These are phyloP conservation scores for Dorcoceras hygrometricum DNA, from an alignment of 257 asterid species.

Conservation along the genomic window DNA sequence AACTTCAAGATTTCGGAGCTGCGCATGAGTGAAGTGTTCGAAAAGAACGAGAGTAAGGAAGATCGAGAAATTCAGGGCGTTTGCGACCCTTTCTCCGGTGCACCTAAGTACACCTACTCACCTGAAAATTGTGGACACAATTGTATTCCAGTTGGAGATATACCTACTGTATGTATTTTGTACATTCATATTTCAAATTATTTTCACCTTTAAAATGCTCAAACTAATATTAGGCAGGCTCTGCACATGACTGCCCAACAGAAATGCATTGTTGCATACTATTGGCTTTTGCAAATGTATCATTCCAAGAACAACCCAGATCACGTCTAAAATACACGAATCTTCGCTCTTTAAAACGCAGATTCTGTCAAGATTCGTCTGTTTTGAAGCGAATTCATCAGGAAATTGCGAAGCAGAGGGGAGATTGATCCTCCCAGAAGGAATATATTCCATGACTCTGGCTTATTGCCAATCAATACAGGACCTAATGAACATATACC, in stretches of 20 bases:
- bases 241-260: neutral
- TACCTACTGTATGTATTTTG: slow-evolving; percentile 36
- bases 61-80: slow-evolving; percentile 24
- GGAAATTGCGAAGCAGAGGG: slow-evolving; percentile 34
- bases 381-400: slow-evolving; percentile 31
- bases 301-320: neutral
- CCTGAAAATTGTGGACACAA: slow-evolving; percentile 35
- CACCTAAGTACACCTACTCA: slow-evolving; percentile 45
- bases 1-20: slow-evolving; percentile 37
- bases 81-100: slow-evolving; percentile 48
- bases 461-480: slow-evolving; percentile 46
- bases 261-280: neutral
- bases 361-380: slow-evolving; percentile 47
- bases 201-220: neutral
- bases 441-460: slow-evolving; percentile 28
- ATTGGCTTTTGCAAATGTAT: neutral
- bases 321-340: neutral
- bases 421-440: slow-evolving; percentile 38
- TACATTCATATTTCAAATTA: neutral
- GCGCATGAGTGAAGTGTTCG: slow-evolving; percentile 22
- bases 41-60: slow-evolving; percentile 15
- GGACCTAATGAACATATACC: slow-evolving; percentile 39
- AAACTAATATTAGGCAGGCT: too few relatives aligned
- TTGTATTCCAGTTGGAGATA: slow-evolving; percentile 40
- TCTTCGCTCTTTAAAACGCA: slow-evolving; percentile 2